A percentile compares a stretch with the other conserved stretches of the same genome.
Conservation (phyloP, 2,329 filamentous ascomycete genomes). For the Nemania diffusa region DNA sequence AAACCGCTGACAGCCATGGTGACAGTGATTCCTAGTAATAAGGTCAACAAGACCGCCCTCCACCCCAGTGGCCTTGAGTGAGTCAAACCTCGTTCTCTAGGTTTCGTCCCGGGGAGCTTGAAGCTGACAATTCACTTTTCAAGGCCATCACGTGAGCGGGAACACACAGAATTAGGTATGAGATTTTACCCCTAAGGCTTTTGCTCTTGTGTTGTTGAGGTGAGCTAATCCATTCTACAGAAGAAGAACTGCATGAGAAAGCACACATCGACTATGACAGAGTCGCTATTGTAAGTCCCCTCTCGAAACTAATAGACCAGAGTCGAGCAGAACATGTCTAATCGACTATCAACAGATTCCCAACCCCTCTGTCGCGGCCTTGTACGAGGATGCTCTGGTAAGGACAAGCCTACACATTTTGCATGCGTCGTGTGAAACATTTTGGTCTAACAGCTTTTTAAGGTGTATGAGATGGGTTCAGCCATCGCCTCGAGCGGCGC, state of each 20-base stretch:
- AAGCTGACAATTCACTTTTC: conserved; percentile 29
- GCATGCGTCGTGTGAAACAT: conserved; percentile 27
- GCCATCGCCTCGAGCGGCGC: conserved; percentile 97
- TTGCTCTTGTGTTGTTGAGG: conserved; percentile 1
- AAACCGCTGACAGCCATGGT: conserved; percentile 36
- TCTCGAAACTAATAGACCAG: background rate
- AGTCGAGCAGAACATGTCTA: conserved; percentile 30
- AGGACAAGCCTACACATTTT: conserved; percentile 25
- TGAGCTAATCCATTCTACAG: conserved; percentile 49
- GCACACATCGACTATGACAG: conserved; percentile 99
- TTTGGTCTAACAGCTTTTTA: conserved; percentile 37
- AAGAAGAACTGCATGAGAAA: conserved; percentile 96
- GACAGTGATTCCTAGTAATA: conserved; percentile 64
- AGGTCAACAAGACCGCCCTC: conserved; percentile 89
- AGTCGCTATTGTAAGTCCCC: conserved; percentile 85
- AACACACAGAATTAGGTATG: conserved; percentile 90
- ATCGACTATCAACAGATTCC: conserved; percentile 65
- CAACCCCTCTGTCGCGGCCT: conserved; percentile 93
- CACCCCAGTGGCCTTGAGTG: conserved; percentile 92
- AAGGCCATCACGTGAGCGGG: conserved; percentile 74
- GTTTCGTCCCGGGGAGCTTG: background rate
- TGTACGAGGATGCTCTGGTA: conserved; percentile 98
- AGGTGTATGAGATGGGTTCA: conserved; percentile 90
- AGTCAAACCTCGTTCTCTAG: conserved; percentile 53
- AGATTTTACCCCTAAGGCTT: conserved; percentile 7